Evolutionary conservation across 192 early-diverging fungal species (phyloP), one percentile per base, ranked within the genome.

Genomic region (Radiomyces spectabilis): DNA sequence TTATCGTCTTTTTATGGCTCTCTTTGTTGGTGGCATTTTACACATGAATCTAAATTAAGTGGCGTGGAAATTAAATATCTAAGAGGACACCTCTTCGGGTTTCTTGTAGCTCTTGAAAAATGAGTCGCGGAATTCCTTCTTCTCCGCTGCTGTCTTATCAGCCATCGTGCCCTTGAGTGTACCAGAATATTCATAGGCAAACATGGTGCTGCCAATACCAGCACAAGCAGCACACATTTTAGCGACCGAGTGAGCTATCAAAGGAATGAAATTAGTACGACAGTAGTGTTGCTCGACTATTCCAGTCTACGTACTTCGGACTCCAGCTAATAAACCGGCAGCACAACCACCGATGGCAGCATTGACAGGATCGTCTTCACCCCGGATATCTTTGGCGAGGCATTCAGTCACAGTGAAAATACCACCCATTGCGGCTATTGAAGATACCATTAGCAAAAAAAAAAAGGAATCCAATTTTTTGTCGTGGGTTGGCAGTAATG

Each of bases 361-460:
- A 66, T 89, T 89, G 49, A 78, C 66, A 64, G 78, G 73, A 66
- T 89, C 87, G 49, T 85, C 82, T 48, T 81, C 74, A 55, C 75
- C 73, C 51, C 87, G 83, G 48, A 79, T 60, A 53, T 80, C 70
- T 18, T 71, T 56, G 15, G 69, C 67, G 18, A 74, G 68, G 19
- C 78, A 72, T 49, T 84, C 83, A 39, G 79, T 82, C 29, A 77
- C 79, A 30, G 85, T 77, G 80, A 85, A 89, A 30, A 87, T 72
- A 66, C 87, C 87, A 46, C 85, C 87, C 76, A 89, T 83, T 18
- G 82, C 84, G 57, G 85, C 87, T 84, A 72, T 58, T 68, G 19
- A 51, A 18, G 29, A 29, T 16, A 41, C 61, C 27, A 49, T 41
- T 16, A 35, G 10, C 3, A 41, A 43, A 15, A 10, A 50, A 43